Percentiles rank a stretch among this genome's conserved stretches.
Evolutionary conservation across 352 stramenopile species (phyloP).

Genomic region (Ophiocytium majus): DNA sequence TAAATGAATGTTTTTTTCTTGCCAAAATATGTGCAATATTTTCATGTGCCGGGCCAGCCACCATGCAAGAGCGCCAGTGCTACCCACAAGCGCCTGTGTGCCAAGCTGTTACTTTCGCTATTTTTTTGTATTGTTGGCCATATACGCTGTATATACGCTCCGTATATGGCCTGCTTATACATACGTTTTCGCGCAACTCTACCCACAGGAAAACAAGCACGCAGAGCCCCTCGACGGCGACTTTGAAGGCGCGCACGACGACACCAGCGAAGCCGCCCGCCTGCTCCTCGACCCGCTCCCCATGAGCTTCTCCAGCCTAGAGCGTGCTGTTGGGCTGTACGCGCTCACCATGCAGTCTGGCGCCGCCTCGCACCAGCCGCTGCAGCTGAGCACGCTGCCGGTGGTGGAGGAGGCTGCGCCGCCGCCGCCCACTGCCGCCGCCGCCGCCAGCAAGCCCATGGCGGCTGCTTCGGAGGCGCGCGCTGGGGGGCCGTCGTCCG

Average conservation of each 20-base stretch:
- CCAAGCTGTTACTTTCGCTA: no score
- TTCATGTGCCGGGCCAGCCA: no score
- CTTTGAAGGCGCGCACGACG: background rate
- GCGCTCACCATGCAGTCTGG: conserved; percentile 32
- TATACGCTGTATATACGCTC: no score
- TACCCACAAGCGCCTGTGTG: no score
- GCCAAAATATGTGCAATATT: no score
- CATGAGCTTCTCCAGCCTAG: conserved; percentile 53
- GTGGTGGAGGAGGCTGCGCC: conserved; percentile 27
- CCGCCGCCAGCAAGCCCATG: background rate
- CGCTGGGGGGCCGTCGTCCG: background rate
- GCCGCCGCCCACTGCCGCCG: background rate
- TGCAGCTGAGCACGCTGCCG: conserved; percentile 35
- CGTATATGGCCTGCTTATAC: no score
- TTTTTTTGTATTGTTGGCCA: no score
- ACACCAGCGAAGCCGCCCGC: conserved; percentile 11
- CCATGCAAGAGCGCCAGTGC: no score
- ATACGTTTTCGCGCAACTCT: no score
- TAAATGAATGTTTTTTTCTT: no score
- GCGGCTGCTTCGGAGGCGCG: background rate
- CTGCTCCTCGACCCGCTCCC: conserved; percentile 40
- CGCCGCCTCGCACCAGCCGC: conserved; percentile 29
- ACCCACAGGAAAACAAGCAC: background rate
- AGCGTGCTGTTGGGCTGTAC: conserved; percentile 45
- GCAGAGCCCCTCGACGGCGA: background rate